phyloP scores from a whole-genome alignment of 768 basidiomycete species.

The Pilatotrama ljubarskyi region DNA sequence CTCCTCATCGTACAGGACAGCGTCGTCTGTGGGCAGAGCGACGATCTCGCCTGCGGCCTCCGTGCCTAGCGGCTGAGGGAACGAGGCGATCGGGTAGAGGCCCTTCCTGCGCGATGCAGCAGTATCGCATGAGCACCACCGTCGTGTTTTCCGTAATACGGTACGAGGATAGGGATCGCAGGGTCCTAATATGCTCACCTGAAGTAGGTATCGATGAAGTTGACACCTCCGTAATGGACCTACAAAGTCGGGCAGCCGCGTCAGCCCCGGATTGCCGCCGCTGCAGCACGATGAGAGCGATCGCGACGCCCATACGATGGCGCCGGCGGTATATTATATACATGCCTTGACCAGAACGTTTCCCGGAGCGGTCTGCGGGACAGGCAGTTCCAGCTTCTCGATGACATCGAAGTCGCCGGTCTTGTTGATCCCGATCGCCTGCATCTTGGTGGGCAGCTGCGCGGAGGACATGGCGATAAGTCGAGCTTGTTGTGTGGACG shows the following conservation, averaged over 20 bases:
- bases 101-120: constrained; percentile 45
- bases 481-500: too few relatives aligned
- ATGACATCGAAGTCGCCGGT: constrained; percentile 80
- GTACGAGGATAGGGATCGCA: too few relatives aligned
- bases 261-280: neutral
- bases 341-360: constrained; percentile 57
- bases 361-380: constrained; percentile 59
- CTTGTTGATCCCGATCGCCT: constrained; percentile 71
- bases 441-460: constrained; percentile 36
- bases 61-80: constrained; percentile 71
- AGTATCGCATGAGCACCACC: too few relatives aligned
- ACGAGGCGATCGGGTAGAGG: constrained; percentile 55
- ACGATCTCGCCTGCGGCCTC: constrained; percentile 80
- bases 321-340: too few relatives aligned
- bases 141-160: too few relatives aligned
- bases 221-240: constrained; percentile 79
- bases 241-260: constrained; percentile 27
- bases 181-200: constrained; percentile 52
- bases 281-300: too few relatives aligned
- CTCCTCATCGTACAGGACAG: constrained; percentile 57
- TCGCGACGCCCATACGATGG: too few relatives aligned
- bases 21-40: constrained; percentile 65
- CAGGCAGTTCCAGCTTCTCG: constrained; percentile 61
- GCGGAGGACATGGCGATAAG: neutral
- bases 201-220: constrained; percentile 86